A percentile compares a stretch with the other conserved stretches of the same genome.
Evolutionary conservation across 2,329 filamentous ascomycete genomes (phyloP).

Genomic region (Stagonosporopsis vannaccii): DNA sequence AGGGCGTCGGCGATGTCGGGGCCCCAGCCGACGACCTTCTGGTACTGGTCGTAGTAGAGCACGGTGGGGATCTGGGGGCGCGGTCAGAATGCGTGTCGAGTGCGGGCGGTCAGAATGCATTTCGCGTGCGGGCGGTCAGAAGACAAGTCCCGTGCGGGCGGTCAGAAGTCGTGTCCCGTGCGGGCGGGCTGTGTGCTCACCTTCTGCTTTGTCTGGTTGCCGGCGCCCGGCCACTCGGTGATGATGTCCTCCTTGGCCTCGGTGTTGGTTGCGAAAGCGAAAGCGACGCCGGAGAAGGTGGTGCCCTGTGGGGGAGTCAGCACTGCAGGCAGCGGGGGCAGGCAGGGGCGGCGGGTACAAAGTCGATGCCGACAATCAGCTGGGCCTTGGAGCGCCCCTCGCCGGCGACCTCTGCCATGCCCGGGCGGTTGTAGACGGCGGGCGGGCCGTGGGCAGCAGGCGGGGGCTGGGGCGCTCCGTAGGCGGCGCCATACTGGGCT

Average conservation of each 20-base stretch:
- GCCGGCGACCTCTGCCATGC: conserved; percentile 77
- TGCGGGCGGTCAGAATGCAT: background rate
- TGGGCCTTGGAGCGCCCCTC: conserved; percentile 92
- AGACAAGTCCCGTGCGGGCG: no score
- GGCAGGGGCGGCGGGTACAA: conserved; percentile 64
- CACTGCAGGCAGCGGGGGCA: conserved; percentile 42
- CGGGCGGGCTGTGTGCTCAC: conserved; percentile 64
- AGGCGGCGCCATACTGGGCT: conserved; percentile 38
- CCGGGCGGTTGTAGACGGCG: conserved; percentile 40
- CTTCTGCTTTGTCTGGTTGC: conserved; percentile 99
- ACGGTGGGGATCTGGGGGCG: conserved; percentile 86
- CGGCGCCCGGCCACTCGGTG: conserved; percentile 97
- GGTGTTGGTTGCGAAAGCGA: conserved; percentile 91
- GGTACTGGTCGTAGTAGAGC: conserved; percentile 99
- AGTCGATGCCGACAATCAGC: conserved; percentile 98
- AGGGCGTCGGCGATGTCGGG: conserved; percentile 97
- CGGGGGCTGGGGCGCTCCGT: conserved; percentile 36
- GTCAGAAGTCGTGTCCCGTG: background rate
- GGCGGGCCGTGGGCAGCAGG: conserved; percentile 44
- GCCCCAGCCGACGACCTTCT: conserved; percentile 99
- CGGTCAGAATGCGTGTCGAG: background rate
- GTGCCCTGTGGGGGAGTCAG: conserved; percentile 70
- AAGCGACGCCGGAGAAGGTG: conserved; percentile 96
- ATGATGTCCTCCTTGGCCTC: conserved; percentile 99
- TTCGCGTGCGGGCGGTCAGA: background rate